phyloP scores from a whole-genome alignment of 2,329 filamentous ascomycete genomes.

The Fusarium sp. region DNA sequence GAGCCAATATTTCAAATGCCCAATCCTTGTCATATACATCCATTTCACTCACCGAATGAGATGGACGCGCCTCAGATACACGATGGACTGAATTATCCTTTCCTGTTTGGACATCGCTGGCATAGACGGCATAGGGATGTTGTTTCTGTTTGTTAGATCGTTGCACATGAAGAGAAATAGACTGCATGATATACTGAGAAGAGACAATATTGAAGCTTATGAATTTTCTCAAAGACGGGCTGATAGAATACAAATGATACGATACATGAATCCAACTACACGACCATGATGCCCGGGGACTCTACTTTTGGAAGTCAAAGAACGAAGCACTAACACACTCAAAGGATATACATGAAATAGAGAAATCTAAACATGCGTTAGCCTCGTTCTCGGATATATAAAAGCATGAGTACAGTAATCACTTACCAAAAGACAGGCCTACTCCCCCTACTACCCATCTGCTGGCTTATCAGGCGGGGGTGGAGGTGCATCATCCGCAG shows the following conservation, averaged over 20 bases:
- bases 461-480: constrained; percentile 28
- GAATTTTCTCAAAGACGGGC: neutral
- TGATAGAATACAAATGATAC: neutral
- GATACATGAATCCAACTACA: neutral
- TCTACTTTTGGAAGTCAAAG: neutral
- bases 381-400: neutral
- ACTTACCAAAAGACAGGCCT: neutral
- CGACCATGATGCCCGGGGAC: neutral
- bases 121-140: neutral
- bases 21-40: neutral
- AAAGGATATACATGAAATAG: constrained; percentile 19
- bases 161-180: neutral
- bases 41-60: constrained; percentile 14
- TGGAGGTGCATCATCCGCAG: constrained; percentile 25
- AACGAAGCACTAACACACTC: constrained; percentile 19
- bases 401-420: neutral
- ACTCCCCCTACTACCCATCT: constrained; percentile 16
- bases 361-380: constrained; percentile 2
- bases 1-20: neutral
- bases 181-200: neutral
- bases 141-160: neutral
- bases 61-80: constrained; percentile 43
- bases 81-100: neutral
- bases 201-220: neutral
- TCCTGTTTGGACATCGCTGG: neutral